Base-by-base conservation (phyloP, 768 basidiomycete species). In the Pulveroboletus ravenelii region DNA sequence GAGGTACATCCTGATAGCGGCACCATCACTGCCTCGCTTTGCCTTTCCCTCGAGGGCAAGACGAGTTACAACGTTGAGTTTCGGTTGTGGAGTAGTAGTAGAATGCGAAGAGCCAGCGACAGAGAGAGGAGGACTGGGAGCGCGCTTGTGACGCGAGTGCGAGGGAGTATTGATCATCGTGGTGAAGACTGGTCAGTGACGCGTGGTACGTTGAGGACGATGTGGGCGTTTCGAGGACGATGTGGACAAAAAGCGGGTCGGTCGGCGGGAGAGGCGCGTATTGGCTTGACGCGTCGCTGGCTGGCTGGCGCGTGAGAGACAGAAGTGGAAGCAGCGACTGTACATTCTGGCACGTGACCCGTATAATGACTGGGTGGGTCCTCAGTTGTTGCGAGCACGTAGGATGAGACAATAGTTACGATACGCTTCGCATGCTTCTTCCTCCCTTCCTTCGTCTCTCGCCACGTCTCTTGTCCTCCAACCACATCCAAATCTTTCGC, bases 41-140 rank as follows among this genome's bases (percentile, higher is more conserved):
- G 82, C 81, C 66, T 81, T 84, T 29, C 87, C 88, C 61, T 88
- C 85, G 43, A 90, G 79, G 20, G 81, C 82, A 30, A 89, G 76
- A 45, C 85, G 83, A 41, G 85, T 82, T 3, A 89, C 85, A 14
- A 89, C 71, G 61, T 87, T 87, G 45, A 82, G 60, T 61, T 78
- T 82, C 44, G 74, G 72, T 49, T 70, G 68, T 8, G 72, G 70
- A 20, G 66, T 70, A 10, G 77, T 69, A 0, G 75, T 77, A 36
- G 78, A 56, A 18, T 78, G 75, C 5, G 78, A 69, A 41, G 78
- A 78, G 38, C 54, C 66, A 9, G 65, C 58, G 38, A 38, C 55
- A 3, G 69, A 70, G 51, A 57, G 56, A 0, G 69, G 62, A 6
- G 69, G 69, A 25, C 69, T 70, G 10, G 60, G 35, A 8, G 62